phyloP scores from a whole-genome alignment of 1,284 basidiomycete genomes.

The Schizopora paradoxa region DNA sequence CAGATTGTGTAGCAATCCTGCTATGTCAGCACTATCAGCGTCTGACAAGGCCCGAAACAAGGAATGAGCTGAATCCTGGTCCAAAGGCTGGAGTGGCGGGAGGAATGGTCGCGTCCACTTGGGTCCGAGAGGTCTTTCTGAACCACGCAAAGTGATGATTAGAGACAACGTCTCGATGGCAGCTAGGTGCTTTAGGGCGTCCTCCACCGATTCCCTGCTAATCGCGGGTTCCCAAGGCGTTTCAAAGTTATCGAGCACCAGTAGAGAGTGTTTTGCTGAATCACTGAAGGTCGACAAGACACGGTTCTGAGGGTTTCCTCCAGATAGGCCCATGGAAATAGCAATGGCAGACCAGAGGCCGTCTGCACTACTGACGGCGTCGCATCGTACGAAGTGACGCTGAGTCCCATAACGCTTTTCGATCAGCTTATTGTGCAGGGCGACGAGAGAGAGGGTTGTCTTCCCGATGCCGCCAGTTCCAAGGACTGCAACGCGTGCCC shows the following conservation, averaged over 20 bases:
- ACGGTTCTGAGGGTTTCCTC: neutral
- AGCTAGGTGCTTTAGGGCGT: neutral
- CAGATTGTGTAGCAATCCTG: neutral
- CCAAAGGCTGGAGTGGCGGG: neutral
- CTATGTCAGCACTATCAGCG: neutral
- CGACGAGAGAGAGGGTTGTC: neutral
- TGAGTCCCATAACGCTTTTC: neutral
- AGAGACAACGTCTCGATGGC: neutral
- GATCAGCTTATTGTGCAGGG: neutral
- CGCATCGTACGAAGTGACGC: slow-evolving; percentile 1
- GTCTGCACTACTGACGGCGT: neutral
- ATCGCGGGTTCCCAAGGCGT: neutral
- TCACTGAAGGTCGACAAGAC: neutral
- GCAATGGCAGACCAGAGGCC: neutral
- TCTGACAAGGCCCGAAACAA: neutral
- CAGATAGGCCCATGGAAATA: neutral
- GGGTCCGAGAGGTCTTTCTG: slow-evolving; percentile 1
- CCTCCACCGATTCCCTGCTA: neutral
- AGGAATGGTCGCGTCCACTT: slow-evolving; percentile 4
- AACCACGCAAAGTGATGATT: slow-evolving; percentile 7
- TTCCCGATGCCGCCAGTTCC: slow-evolving; percentile 1
- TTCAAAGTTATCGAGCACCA: slow-evolving; percentile 7
- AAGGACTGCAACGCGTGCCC: slow-evolving; percentile 7
- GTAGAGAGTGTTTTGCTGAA: neutral
- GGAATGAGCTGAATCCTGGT: neutral